phyloP scores from a whole-genome alignment of 1,284 basidiomycete genomes.

The Sphagnurus paluster region DNA sequence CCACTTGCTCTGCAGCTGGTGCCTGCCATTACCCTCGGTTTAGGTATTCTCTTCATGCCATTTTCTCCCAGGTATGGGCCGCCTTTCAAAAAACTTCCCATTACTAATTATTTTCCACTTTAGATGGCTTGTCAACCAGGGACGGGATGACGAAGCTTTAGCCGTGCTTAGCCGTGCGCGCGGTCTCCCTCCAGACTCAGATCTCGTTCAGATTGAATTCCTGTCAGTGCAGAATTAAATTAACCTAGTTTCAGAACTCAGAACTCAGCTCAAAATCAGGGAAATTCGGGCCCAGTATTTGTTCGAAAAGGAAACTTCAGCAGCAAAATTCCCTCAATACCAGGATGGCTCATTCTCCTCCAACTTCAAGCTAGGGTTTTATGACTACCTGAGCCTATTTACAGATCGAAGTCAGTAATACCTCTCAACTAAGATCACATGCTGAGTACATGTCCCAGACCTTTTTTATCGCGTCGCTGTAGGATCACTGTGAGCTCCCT shows the following conservation, averaged over 20 bases:
- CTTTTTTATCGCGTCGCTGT: constrained; percentile 60
- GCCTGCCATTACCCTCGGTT: constrained; percentile 67
- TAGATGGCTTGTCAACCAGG: constrained; percentile 74
- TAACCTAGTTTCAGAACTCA: neutral
- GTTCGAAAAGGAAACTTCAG: constrained; percentile 67
- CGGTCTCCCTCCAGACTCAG: constrained; percentile 52
- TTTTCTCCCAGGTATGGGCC: constrained; percentile 59
- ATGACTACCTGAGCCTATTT: constrained; percentile 57
- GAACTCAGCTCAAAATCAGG: constrained; percentile 29
- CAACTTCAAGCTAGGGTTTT: constrained; percentile 61
- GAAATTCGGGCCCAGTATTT: constrained; percentile 79
- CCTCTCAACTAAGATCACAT: neutral
- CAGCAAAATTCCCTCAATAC: constrained; percentile 57
- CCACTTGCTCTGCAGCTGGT: constrained; percentile 77
- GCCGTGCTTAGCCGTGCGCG: constrained; percentile 64
- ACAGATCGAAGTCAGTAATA: constrained; percentile 44
- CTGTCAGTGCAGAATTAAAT: constrained; percentile 42
- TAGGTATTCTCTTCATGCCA: constrained; percentile 69
- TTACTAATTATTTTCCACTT: neutral
- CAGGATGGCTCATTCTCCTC: constrained; percentile 62
- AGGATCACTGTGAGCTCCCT: constrained; percentile 55
- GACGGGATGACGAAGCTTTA: constrained; percentile 74
- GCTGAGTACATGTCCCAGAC: constrained; percentile 30
- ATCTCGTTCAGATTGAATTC: constrained; percentile 77
- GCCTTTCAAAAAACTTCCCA: constrained; percentile 3